A percentile compares a stretch with the other conserved stretches of the same genome.
These are phyloP conservation scores for Saraca asoca DNA, from an alignment of 331 rosid genomes.

Conservation along the genomic window DNA sequence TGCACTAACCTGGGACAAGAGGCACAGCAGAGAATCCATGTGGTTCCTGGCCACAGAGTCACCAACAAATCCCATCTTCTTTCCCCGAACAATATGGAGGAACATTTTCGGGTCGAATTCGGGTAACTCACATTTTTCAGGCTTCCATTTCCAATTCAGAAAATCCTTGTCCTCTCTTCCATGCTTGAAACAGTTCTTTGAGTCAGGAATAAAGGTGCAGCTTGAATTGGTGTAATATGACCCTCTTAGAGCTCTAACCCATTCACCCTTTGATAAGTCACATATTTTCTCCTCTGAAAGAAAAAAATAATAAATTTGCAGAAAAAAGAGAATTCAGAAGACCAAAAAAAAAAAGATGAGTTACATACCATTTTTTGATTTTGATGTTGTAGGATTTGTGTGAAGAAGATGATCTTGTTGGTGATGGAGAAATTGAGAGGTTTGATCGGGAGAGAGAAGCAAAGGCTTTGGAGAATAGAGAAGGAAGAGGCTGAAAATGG, in stretches of 20 bases:
- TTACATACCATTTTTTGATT: slow-evolving; percentile 44
- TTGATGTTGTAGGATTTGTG: neutral
- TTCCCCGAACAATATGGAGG: slow-evolving; percentile 59
- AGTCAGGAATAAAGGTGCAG: slow-evolving; percentile 68
- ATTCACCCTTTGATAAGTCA: slow-evolving; percentile 67
- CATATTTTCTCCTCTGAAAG: slow-evolving; percentile 44
- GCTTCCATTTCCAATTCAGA: slow-evolving; percentile 92
- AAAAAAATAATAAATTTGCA: neutral
- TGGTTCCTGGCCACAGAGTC: slow-evolving; percentile 90
- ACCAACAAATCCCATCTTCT: slow-evolving; percentile 79
- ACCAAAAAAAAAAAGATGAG: too few species aligned
- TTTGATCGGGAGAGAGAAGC: slow-evolving; percentile 32
- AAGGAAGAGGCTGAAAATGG: slow-evolving; percentile 45
- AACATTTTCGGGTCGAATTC: slow-evolving; percentile 57
- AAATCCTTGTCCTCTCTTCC: slow-evolving; percentile 71
- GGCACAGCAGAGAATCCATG: slow-evolving; percentile 76
- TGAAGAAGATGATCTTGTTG: slow-evolving; percentile 1
- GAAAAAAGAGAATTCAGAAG: slow-evolving; percentile 6
- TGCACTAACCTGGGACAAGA: slow-evolving; percentile 76
- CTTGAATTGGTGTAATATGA: slow-evolving; percentile 66
- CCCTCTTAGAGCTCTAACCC: slow-evolving; percentile 55
- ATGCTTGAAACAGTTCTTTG: slow-evolving; percentile 75
- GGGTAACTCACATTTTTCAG: slow-evolving; percentile 66
- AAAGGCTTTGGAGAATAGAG: slow-evolving; percentile 54
- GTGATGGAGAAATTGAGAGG: slow-evolving; percentile 24